Percentiles rank a stretch among this genome's conserved stretches.
phyloP scores from a whole-genome alignment of 495 filamentous ascomycete species.

The Podospora tetraspora region DNA sequence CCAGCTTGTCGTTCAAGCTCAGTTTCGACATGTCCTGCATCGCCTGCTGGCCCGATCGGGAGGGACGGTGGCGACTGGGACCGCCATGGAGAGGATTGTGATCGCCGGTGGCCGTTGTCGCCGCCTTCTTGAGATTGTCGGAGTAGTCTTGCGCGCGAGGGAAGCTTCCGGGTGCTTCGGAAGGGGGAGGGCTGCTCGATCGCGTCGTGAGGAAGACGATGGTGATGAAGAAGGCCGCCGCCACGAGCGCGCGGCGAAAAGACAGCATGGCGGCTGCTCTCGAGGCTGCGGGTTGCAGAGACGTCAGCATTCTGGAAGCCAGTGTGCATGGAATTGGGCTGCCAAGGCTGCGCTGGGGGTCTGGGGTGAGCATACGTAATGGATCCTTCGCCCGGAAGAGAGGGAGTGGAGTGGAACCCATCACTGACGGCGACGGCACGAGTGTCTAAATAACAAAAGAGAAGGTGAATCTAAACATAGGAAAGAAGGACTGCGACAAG shows the following conservation, averaged over 20 bases:
- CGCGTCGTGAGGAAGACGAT: slow-evolving; percentile 67
- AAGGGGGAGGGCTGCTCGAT: slow-evolving; percentile 32
- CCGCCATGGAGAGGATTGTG: slow-evolving; percentile 17
- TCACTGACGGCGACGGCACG: neutral
- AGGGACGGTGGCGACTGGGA: slow-evolving; percentile 15
- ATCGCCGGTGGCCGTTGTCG: slow-evolving; percentile 20
- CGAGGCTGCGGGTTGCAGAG: slow-evolving; percentile 8
- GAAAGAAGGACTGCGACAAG: neutral
- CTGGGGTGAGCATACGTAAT: neutral
- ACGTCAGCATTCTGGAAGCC: slow-evolving; percentile 3
- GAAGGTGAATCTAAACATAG: neutral
- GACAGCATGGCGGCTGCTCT: slow-evolving; percentile 46
- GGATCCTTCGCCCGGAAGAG: neutral
- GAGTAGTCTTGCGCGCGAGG: slow-evolving; percentile 21
- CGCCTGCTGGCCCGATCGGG: slow-evolving; percentile 37
- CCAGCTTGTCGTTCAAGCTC: slow-evolving; percentile 75
- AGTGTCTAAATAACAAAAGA: neutral
- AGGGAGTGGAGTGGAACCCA: neutral
- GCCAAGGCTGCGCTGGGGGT: neutral
- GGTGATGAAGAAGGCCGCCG: slow-evolving; percentile 61
- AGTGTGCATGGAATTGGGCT: slow-evolving; percentile 4
- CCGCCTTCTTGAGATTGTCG: slow-evolving; percentile 23
- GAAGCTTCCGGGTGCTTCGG: slow-evolving; percentile 21
- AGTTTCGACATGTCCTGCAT: slow-evolving; percentile 52
- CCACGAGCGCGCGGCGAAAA: slow-evolving; percentile 65